Conservation (phyloP, 2,329 filamentous ascomycete species). For the Alternaria brassicicola region DNA sequence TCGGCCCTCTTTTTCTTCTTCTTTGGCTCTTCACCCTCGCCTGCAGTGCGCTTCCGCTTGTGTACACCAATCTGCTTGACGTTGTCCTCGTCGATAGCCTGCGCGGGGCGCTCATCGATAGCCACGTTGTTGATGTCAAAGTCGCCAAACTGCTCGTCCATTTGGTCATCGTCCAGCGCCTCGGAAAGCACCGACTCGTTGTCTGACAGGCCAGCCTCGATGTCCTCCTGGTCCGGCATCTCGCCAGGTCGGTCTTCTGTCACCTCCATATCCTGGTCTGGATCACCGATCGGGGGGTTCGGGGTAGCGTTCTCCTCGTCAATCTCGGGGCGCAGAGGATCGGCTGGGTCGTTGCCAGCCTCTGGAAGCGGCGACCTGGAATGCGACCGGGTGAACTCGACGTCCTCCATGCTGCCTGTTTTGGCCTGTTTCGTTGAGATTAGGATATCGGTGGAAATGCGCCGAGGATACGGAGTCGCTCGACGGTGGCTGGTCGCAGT, state of each 20-base stretch:
- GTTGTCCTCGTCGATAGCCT: constrained; percentile 66
- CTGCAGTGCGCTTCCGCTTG: constrained; percentile 68
- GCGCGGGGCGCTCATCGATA: constrained; percentile 64
- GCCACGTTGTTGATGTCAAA: constrained; percentile 67
- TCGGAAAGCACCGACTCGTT: constrained; percentile 68
- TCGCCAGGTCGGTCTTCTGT: constrained; percentile 47
- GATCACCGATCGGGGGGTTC: constrained; percentile 52
- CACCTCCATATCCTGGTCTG: constrained; percentile 54
- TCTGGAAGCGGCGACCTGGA: constrained; percentile 52
- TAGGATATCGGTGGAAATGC: background rate
- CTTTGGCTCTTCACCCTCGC: constrained; percentile 63
- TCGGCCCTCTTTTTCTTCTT: constrained; percentile 73
- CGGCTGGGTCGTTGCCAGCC: constrained; percentile 54
- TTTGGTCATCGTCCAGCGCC: constrained; percentile 66
- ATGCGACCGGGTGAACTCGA: constrained; percentile 48
- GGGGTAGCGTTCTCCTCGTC: constrained; percentile 57
- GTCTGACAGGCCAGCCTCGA: constrained; percentile 58
- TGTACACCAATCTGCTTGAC: constrained; percentile 66
- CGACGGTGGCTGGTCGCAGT: background rate
- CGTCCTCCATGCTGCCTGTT: constrained; percentile 49
- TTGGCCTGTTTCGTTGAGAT: background rate
- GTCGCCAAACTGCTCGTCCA: constrained; percentile 60
- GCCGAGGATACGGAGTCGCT: background rate
- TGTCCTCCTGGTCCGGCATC: constrained; percentile 46
- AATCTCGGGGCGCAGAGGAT: constrained; percentile 54